phyloP scores from a whole-genome alignment of 352 stramenopile species.

The Pythium scleroteichum region DNA sequence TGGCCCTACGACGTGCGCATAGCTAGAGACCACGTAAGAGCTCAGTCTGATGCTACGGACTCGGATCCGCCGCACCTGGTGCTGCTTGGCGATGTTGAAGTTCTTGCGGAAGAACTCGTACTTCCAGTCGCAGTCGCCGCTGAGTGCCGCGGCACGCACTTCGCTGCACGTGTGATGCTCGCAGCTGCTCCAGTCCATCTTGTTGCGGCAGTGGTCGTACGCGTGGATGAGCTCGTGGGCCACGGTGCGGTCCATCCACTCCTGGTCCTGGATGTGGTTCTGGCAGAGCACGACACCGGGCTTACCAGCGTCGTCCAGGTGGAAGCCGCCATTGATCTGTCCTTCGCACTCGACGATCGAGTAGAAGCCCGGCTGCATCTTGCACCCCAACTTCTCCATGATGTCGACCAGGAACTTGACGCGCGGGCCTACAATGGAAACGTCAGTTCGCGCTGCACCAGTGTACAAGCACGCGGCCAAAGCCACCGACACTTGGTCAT shows the following conservation, averaged over 20 bases:
- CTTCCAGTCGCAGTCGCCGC: conserved; percentile 91
- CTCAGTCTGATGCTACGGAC: no score
- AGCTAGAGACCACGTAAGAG: conserved; percentile 37
- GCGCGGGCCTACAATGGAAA: conserved; percentile 51
- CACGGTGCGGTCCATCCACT: conserved; percentile 92
- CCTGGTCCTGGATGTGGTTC: conserved; percentile 90
- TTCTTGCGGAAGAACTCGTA: conserved; percentile 92
- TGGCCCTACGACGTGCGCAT: conserved; percentile 88
- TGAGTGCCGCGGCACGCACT: conserved; percentile 77
- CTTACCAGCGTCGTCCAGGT: conserved; percentile 73
- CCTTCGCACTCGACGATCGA: conserved; percentile 80
- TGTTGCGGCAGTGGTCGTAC: conserved; percentile 92
- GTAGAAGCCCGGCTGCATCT: conserved; percentile 72
- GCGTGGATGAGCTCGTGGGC: conserved; percentile 94
- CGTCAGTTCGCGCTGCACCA: not conserved
- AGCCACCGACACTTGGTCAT: conserved; percentile 65
- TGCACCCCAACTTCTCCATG: conserved; percentile 89
- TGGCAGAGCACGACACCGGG: conserved; percentile 86
- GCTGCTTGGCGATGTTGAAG: conserved; percentile 88
- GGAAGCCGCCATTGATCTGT: conserved; percentile 87
- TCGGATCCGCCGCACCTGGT: conserved; percentile 55
- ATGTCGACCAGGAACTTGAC: conserved; percentile 81
- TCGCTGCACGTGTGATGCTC: conserved; percentile 93
- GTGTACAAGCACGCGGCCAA: not conserved
- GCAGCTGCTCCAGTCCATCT: conserved; percentile 93